phyloP scores from a whole-genome alignment of 345 rosid species.

The Gossypium stocksii region DNA sequence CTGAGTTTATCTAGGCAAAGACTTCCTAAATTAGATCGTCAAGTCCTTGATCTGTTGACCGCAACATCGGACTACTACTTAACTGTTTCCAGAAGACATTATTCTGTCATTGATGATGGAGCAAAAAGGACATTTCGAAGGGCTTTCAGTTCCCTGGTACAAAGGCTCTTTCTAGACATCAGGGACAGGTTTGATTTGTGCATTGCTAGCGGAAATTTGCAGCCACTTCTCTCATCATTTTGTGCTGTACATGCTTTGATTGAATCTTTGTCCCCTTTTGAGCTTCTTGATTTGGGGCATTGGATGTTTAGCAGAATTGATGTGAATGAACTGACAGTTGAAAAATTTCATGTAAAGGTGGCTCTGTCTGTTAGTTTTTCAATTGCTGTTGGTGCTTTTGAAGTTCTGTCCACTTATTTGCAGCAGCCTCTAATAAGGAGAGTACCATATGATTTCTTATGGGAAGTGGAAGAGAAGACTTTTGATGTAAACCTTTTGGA shows the following conservation, averaged over 20 bases:
- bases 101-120: conserved; percentile 25
- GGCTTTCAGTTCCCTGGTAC: conserved; percentile 41
- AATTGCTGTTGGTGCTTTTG: conserved; percentile 65
- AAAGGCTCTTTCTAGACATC: conserved; percentile 38
- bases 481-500: conserved; percentile 50
- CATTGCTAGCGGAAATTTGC: conserved; percentile 36
- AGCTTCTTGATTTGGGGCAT: conserved; percentile 54
- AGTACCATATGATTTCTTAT: conserved; percentile 38
- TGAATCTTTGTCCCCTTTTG: conserved; percentile 60
- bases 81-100: conserved; percentile 30
- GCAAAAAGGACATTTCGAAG: conserved; percentile 33
- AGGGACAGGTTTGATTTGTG: conserved; percentile 46
- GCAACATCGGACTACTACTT: conserved; percentile 45
- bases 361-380: conserved; percentile 52
- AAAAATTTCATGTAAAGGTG: conserved; percentile 25
- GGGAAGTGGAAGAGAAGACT: conserved; percentile 46
- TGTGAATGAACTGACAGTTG: conserved; percentile 21
- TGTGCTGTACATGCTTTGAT: conserved; percentile 50
- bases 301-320: conserved; percentile 52
- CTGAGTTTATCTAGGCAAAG: conserved; percentile 35
- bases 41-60: conserved; percentile 51
- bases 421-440: conserved; percentile 43
- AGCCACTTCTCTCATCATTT: conserved; percentile 49
- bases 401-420: conserved; percentile 45
- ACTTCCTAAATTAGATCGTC: conserved; percentile 51